Evolutionary conservation across 345 rosid species (phyloP).

Genomic region (Tarenaya hassleriana): DNA sequence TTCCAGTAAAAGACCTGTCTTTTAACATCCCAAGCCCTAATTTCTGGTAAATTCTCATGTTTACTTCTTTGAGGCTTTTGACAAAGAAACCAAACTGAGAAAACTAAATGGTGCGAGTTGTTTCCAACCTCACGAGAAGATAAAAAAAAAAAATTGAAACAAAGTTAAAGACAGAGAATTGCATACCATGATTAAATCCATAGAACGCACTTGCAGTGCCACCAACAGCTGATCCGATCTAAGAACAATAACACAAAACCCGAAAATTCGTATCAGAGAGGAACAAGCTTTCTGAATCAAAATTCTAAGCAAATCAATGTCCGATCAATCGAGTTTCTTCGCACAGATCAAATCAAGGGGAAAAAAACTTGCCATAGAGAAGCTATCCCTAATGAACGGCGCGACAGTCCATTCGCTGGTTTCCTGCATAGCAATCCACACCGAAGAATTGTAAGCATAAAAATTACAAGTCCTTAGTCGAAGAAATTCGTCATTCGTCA

Average conservation of each 20-base stretch:
- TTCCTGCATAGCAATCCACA: conserved; percentile 45
- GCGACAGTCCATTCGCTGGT: conserved; percentile 77
- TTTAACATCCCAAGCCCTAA: too few species aligned
- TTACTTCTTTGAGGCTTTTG: too few species aligned
- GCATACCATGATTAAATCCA: conserved; percentile 33
- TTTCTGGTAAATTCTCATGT: too few species aligned
- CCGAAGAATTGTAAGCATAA: not conserved
- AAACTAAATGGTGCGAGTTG: not conserved
- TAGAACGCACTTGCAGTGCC: conserved; percentile 44
- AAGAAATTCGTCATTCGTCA: not conserved
- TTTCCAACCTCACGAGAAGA: not conserved
- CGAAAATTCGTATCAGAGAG: not conserved
- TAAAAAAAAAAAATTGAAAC: not conserved
- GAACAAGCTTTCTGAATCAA: not conserved
- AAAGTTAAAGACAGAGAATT: not conserved
- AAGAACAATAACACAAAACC: conserved; percentile 1
- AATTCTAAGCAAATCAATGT: conserved; percentile 1
- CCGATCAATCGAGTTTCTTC: not conserved
- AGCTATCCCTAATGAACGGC: conserved; percentile 83
- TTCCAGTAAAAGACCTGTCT: too few species aligned
- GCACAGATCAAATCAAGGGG: not conserved
- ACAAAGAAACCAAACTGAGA: conserved; percentile 3
- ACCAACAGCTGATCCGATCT: conserved; percentile 95
- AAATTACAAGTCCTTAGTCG: not conserved
- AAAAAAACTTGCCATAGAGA: conserved; percentile 59